phyloP scores from a whole-genome alignment of 805 yeast genomes.

The Wickerhamiella sergipiensis region DNA sequence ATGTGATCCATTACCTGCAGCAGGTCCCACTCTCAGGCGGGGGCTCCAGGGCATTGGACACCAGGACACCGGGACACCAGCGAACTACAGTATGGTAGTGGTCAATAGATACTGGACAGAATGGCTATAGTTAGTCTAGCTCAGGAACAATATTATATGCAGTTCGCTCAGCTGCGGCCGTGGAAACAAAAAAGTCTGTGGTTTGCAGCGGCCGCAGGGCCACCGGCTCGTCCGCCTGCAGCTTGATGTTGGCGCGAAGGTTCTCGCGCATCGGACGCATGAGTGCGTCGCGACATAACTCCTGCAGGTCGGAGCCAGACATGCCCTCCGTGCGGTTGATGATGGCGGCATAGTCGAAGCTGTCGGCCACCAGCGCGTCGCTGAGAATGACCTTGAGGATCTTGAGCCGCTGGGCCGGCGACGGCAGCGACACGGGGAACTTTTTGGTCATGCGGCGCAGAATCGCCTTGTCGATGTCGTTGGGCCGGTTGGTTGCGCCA shows the following conservation, averaged over 20 bases:
- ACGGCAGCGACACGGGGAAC: slow-evolving; percentile 67
- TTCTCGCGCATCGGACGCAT: slow-evolving; percentile 78
- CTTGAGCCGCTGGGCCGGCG: slow-evolving; percentile 47
- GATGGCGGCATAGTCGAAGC: slow-evolving; percentile 47
- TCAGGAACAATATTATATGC: slow-evolving; percentile 1
- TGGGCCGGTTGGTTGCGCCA: slow-evolving; percentile 90
- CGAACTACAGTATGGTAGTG: too few relatives aligned
- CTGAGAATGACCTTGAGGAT: slow-evolving; percentile 57
- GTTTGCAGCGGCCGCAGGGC: slow-evolving; percentile 51
- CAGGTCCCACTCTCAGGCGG: too few relatives aligned
- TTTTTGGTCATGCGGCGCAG: slow-evolving; percentile 86
- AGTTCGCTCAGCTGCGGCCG: neutral
- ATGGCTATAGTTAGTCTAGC: neutral
- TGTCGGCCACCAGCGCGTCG: slow-evolving; percentile 46
- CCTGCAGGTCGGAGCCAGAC: slow-evolving; percentile 87
- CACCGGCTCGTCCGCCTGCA: slow-evolving; percentile 24
- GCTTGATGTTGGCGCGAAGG: slow-evolving; percentile 41
- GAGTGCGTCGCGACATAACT: slow-evolving; percentile 87
- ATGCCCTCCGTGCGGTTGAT: slow-evolving; percentile 55
- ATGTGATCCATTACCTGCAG: too few relatives aligned
- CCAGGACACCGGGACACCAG: too few relatives aligned
- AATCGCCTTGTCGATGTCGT: slow-evolving; percentile 85
- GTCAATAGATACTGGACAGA: too few relatives aligned
- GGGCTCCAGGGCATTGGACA: too few relatives aligned
- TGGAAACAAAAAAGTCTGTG: slow-evolving; percentile 37